Conservation (phyloP, 176 grass and related monocot species). For the Bothriochloa decipiens region DNA sequence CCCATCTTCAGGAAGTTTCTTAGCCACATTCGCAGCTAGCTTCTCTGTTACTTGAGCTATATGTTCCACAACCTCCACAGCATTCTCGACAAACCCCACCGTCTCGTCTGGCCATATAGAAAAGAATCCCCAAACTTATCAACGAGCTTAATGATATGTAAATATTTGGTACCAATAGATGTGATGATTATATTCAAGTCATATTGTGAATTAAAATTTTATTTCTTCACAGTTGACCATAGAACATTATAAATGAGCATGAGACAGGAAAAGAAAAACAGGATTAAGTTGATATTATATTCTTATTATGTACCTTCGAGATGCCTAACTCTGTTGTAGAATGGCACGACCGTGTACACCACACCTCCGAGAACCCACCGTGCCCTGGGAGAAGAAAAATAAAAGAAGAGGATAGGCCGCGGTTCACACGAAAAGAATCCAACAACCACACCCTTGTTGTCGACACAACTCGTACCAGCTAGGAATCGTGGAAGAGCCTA, state of each 20-base stretch:
- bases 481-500: conserved; percentile 23
- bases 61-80: conserved; percentile 58
- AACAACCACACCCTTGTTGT: not conserved
- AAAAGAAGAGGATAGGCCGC: not conserved
- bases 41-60: conserved; percentile 68
- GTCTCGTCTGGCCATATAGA: conserved; percentile 55
- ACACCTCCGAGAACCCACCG: conserved; percentile 51
- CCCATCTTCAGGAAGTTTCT: conserved; percentile 51
- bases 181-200: not conserved
- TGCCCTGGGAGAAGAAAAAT: conserved; percentile 32
- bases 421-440: not conserved
- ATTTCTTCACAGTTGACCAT: not conserved
- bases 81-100: conserved; percentile 40
- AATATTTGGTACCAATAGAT: not conserved
- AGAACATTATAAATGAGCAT: not conserved
- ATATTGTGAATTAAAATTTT: not conserved
- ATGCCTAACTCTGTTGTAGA: conserved; percentile 54
- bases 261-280: not conserved
- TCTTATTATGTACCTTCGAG: conserved; percentile 44
- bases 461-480: conserved; percentile 29
- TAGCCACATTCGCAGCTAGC: conserved; percentile 52
- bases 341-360: conserved; percentile 42
- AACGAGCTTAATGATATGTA: not conserved
- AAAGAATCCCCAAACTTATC: not conserved
- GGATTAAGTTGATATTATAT: not conserved